Percentiles rank a stretch among this genome's conserved stretches.
These are phyloP conservation scores for Sphagnum tenellum DNA, from an alignment of 225 moss, liverwort and hornwort genomes.

Conservation along the genomic window DNA sequence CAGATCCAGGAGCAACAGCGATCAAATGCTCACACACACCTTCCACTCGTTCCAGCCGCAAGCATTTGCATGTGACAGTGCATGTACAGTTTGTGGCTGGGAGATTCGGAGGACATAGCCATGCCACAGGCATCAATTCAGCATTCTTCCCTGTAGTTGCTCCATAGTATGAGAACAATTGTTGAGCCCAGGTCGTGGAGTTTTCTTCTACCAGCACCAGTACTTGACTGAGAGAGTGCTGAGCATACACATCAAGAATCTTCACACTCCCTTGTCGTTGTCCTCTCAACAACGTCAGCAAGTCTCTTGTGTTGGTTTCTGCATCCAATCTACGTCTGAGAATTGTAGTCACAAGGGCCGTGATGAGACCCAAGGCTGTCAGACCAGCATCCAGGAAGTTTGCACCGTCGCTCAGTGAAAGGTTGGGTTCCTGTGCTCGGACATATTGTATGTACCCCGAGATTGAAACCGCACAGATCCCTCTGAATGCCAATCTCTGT, in stretches of 20 bases:
- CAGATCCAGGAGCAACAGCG: slow-evolving; percentile 15
- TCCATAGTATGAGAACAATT: slow-evolving; percentile 22
- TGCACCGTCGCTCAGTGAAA: slow-evolving; percentile 8
- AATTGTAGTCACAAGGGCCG: slow-evolving; percentile 9
- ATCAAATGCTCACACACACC: slow-evolving; percentile 26
- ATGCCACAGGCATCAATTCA: slow-evolving; percentile 3
- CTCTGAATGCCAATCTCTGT: too few relatives aligned
- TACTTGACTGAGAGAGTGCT: slow-evolving; percentile 15
- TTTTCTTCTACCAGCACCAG: slow-evolving; percentile 15
- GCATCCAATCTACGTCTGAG: slow-evolving; percentile 21
- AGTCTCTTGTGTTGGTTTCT: slow-evolving; percentile 20
- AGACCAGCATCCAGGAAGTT: slow-evolving; percentile 29
- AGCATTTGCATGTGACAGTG: slow-evolving; percentile 2
- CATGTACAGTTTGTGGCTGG: slow-evolving; percentile 3
- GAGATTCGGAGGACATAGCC: slow-evolving; percentile 8
- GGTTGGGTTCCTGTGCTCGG: slow-evolving; percentile 12
- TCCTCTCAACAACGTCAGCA: slow-evolving; percentile 12
- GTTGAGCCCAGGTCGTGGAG: slow-evolving; percentile 11
- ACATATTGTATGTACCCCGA: background rate
- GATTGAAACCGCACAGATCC: too few relatives aligned
- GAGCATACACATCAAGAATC: background rate
- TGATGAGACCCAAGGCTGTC: slow-evolving; percentile 19
- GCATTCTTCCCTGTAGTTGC: slow-evolving; percentile 11
- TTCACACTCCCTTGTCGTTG: background rate
- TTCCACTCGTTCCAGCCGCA: slow-evolving; percentile 11